These are phyloP conservation scores for Alternaria sp. DNA, from an alignment of 2,329 filamentous ascomycete species.

Conservation along the genomic window DNA sequence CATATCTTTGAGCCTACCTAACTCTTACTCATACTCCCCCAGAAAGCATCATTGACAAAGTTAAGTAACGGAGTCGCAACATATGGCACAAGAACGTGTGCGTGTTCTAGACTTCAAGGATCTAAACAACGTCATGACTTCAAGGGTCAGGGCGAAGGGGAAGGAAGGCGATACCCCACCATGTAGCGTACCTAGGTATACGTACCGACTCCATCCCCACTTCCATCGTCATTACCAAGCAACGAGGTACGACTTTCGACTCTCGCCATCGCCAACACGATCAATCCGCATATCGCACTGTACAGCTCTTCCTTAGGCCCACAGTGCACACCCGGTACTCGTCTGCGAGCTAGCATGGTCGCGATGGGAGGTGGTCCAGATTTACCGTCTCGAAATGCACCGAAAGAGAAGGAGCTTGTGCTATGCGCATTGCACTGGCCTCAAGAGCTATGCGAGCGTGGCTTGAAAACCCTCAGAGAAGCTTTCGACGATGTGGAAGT, in stretches of 20 bases:
- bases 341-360: slow-evolving; percentile 22
- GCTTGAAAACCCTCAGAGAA: slow-evolving; percentile 33
- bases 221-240: not conserved
- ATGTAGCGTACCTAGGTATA: not conserved
- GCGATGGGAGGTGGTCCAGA: slow-evolving; percentile 56
- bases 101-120: not conserved
- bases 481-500: slow-evolving; percentile 43
- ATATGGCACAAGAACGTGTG: not conserved
- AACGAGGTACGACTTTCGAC: not conserved
- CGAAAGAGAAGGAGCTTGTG: slow-evolving; percentile 42
- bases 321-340: not conserved
- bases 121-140: slow-evolving; percentile 1
- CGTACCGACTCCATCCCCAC: not conserved
- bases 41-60: too few relatives aligned
- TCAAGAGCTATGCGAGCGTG: slow-evolving; percentile 26
- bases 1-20: not conserved
- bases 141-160: not conserved
- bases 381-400: slow-evolving; percentile 31
- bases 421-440: slow-evolving; percentile 54
- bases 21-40: not conserved
- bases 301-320: too few relatives aligned
- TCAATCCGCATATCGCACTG: not conserved
- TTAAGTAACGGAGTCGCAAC: not conserved
- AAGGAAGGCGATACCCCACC: not conserved
- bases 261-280: not conserved